Base-by-base conservation (phyloP, 2,329 filamentous ascomycete species). In the Colletotrichum abscissum region DNA sequence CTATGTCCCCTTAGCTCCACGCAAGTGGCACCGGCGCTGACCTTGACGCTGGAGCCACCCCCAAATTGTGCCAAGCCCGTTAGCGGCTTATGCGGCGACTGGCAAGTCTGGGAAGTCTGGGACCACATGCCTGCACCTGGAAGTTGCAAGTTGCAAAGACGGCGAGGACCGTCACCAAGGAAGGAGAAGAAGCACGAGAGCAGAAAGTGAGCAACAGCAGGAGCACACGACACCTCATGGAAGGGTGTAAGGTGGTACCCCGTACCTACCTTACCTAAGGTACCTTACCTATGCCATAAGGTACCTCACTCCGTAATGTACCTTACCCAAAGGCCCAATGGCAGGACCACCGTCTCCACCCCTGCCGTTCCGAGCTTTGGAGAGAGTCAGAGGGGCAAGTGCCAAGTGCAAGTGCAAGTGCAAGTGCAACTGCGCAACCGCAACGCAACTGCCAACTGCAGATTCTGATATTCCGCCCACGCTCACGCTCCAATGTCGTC, bases 21-120 rank as follows among this genome's bases (percentile, higher is more conserved):
- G 8, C 42, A 49, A 49, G 42, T 49, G 42, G 42, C 42, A 28
- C 38, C 30, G 33, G 49, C 26, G 46, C 46, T 26, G 35, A 28
- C 14, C 22, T 26, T 58, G 64, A 58, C 57, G 33, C 38, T 54
- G 57, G 49, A 49, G 63, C 57, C 55, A 56, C 63, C 30, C 26
- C 30, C 56, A 46, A 28, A 52, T 65, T 60, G 24, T 57, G 67
- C 70, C 70, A 70, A 73, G 70, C 19, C 71, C 67, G 35, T 55
- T 73, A 70, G 70, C 70, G 70, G 67, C 67, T 65, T 70, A 70
- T 70, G 71, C 62, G 28, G 71, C 60, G 60, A 62, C 49, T 8
- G 26, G 60, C 60, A 52, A 42, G 38, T 42, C 14, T 42, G 38
- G 38, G 38, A 42, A 42, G 38, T 42, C 38, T 42, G 38, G 38